phyloP scores from a whole-genome alignment of 2,329 filamentous ascomycete species.

The Fusarium clavum region DNA sequence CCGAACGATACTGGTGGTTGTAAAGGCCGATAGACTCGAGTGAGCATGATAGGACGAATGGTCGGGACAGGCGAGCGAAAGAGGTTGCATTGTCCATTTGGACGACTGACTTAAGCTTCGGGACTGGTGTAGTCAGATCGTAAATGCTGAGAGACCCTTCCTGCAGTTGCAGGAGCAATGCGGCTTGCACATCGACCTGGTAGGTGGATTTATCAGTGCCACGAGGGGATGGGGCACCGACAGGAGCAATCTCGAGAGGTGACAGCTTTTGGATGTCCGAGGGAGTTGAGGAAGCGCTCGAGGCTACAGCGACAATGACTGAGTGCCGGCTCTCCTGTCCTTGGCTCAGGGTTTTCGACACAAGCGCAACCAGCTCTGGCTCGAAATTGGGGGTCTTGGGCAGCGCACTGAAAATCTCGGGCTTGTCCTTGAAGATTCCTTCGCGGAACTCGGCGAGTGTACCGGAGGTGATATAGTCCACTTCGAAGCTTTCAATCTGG shows the following conservation, averaged over 20 bases:
- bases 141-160: slow-evolving; percentile 68
- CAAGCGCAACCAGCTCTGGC: slow-evolving; percentile 66
- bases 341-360: slow-evolving; percentile 55
- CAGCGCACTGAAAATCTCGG: slow-evolving; percentile 64
- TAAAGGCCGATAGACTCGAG: slow-evolving; percentile 69
- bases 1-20: slow-evolving; percentile 74
- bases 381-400: slow-evolving; percentile 59
- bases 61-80: slow-evolving; percentile 74
- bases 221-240: slow-evolving; percentile 44
- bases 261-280: slow-evolving; percentile 53
- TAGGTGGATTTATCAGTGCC: slow-evolving; percentile 52
- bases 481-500: slow-evolving; percentile 53
- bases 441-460: slow-evolving; percentile 62
- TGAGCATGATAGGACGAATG: slow-evolving; percentile 73
- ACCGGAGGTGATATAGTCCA: slow-evolving; percentile 63
- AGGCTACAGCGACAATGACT: slow-evolving; percentile 50
- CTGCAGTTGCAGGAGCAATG: slow-evolving; percentile 70
- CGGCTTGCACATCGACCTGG: slow-evolving; percentile 71
- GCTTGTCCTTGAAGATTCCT: slow-evolving; percentile 66
- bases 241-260: slow-evolving; percentile 55
- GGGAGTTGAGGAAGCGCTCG: slow-evolving; percentile 39
- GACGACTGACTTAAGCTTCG: slow-evolving; percentile 68
- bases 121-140: slow-evolving; percentile 71
- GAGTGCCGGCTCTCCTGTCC: slow-evolving; percentile 48
- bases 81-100: slow-evolving; percentile 65